Percentiles rank a stretch among this genome's conserved stretches.
Evolutionary conservation across 768 basidiomycete species (phyloP).

Genomic region (Trametes sanguinea): DNA sequence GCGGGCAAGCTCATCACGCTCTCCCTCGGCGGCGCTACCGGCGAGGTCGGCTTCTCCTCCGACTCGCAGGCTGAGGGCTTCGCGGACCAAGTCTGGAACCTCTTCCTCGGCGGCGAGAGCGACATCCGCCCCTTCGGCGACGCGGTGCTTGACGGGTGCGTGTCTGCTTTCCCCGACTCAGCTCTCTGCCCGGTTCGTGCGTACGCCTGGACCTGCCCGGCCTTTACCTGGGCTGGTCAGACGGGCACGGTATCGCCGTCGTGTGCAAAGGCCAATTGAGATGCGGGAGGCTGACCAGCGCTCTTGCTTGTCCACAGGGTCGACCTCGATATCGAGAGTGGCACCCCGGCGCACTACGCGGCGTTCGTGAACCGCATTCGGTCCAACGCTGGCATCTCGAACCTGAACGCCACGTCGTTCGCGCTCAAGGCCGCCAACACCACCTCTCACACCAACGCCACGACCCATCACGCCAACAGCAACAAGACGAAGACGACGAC

Average conservation of each 20-base stretch:
- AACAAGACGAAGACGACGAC: slow-evolving; percentile 1
- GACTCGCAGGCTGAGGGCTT: slow-evolving; percentile 59
- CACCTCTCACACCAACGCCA: slow-evolving; percentile 45
- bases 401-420: slow-evolving; percentile 22
- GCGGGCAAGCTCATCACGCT: slow-evolving; percentile 41
- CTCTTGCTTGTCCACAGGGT: slow-evolving; percentile 33
- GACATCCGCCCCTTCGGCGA: slow-evolving; percentile 69
- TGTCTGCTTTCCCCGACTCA: neutral
- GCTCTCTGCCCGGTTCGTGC: neutral
- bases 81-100: slow-evolving; percentile 67
- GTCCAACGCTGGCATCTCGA: slow-evolving; percentile 48
- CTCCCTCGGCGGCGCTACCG: slow-evolving; percentile 49
- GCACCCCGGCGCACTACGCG: slow-evolving; percentile 36
- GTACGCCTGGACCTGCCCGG: neutral
- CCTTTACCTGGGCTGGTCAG: neutral
- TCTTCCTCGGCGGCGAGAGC: slow-evolving; percentile 67
- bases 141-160: slow-evolving; percentile 73
- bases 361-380: slow-evolving; percentile 52
- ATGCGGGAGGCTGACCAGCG: slow-evolving; percentile 1
- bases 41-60: slow-evolving; percentile 60
- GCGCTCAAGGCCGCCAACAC: slow-evolving; percentile 35
- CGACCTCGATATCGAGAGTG: slow-evolving; percentile 76
- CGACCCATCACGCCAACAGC: neutral
- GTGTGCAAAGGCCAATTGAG: neutral
- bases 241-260: neutral